Percentiles rank a stretch among this genome's conserved stretches.
phyloP scores from a whole-genome alignment of 1,284 basidiomycete species.

The Pseudozyma thailandica region DNA sequence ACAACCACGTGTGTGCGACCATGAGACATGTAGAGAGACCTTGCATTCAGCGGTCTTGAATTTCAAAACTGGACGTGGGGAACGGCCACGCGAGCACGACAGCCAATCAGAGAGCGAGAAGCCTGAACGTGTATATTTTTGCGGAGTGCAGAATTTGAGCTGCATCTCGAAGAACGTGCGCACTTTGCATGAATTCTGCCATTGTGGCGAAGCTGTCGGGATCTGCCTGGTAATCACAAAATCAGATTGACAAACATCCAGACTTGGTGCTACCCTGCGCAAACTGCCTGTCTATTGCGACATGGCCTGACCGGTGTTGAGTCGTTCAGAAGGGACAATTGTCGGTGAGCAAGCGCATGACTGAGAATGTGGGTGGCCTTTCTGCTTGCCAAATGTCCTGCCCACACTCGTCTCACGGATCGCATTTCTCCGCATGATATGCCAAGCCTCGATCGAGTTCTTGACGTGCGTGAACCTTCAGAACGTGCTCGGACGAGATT shows the following conservation, averaged over 20 bases:
- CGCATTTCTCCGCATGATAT: constrained; percentile 3
- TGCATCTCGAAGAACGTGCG: constrained; percentile 34
- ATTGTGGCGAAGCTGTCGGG: no score
- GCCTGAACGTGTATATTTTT: constrained; percentile 19
- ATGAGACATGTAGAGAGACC: no score
- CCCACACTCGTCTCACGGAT: constrained; percentile 2
- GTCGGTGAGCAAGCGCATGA: no score
- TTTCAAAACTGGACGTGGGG: neutral
- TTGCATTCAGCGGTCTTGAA: neutral
- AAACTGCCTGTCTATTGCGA: no score
- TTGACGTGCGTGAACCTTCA: neutral
- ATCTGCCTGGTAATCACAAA: constrained; percentile 6
- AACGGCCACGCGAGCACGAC: neutral
- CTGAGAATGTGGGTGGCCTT: neutral
- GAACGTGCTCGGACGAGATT: constrained; percentile 6
- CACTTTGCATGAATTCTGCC: constrained; percentile 27
- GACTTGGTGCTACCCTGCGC: neutral
- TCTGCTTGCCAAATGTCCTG: neutral
- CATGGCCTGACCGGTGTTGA: no score
- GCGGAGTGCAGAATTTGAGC: constrained; percentile 27
- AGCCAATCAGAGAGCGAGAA: constrained; percentile 25
- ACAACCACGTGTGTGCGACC: no score
- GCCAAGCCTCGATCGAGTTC: constrained; percentile 6
- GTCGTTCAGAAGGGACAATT: no score
- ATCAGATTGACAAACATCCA: constrained; percentile 10